Evolutionary conservation across 2,329 filamentous ascomycete genomes (phyloP).

Genomic region (Penicillium decumbens): DNA sequence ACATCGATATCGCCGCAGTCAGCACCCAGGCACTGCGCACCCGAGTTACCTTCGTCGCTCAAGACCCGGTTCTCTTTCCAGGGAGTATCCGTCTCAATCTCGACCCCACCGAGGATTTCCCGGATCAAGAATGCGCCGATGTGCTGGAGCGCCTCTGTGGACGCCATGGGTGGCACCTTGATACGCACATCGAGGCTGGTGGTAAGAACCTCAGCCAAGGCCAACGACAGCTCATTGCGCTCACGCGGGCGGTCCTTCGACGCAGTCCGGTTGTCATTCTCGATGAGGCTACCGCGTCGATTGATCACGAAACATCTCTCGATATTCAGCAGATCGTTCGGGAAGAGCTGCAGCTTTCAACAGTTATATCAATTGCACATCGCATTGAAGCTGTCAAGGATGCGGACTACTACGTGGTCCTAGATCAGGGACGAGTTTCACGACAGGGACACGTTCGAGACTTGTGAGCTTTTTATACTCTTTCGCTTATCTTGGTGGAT

Average conservation of each 20-base stretch:
- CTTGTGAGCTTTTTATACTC: conserved; percentile 7
- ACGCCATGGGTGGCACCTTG: conserved; percentile 53
- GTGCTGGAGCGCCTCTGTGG: conserved; percentile 54
- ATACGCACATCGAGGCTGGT: conserved; percentile 55
- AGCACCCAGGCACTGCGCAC: conserved; percentile 57
- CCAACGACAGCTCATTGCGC: conserved; percentile 60
- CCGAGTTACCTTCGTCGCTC: conserved; percentile 62
- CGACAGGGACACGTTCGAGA: conserved; percentile 29
- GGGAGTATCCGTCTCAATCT: conserved; percentile 60
- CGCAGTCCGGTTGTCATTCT: conserved; percentile 60
- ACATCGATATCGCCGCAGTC: conserved; percentile 57
- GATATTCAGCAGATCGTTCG: conserved; percentile 38
- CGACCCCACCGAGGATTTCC: conserved; percentile 56
- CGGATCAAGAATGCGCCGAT: conserved; percentile 50
- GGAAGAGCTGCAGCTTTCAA: conserved; percentile 41
- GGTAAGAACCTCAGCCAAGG: conserved; percentile 62
- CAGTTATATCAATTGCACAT: conserved; percentile 63
- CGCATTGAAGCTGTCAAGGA: conserved; percentile 58
- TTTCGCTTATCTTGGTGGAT: too few species aligned
- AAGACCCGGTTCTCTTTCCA: conserved; percentile 63
- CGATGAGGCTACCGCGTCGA: conserved; percentile 63
- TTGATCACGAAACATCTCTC: conserved; percentile 59
- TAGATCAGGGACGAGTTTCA: conserved; percentile 49
- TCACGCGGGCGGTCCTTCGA: conserved; percentile 59
- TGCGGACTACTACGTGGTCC: conserved; percentile 53